These are phyloP conservation scores for Erysimum cheiranthoides DNA, from an alignment of 345 rosid species.

Conservation along the genomic window DNA sequence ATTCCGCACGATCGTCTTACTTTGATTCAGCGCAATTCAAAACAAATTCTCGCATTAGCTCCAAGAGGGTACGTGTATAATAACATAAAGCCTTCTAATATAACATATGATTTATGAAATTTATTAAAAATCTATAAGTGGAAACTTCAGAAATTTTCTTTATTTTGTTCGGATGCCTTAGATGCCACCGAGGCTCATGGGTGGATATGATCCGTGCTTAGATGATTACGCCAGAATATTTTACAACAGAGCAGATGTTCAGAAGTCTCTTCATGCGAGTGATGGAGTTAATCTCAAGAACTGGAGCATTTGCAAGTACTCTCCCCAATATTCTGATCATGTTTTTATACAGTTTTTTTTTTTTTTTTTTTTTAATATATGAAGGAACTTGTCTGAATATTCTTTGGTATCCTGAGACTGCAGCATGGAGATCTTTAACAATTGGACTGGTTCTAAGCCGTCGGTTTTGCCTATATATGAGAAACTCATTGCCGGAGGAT, in stretches of 20 bases:
- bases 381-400: slow-evolving; percentile 23
- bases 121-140: neutral
- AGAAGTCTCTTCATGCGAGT: slow-evolving; percentile 82
- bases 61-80: slow-evolving; percentile 33
- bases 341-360: neutral
- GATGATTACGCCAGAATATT: slow-evolving; percentile 75
- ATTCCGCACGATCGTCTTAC: slow-evolving; percentile 48
- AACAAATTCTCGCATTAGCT: slow-evolving; percentile 22
- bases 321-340: neutral
- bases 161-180: neutral
- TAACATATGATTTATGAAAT: neutral
- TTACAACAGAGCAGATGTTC: slow-evolving; percentile 92
- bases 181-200: slow-evolving; percentile 80
- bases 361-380: neutral
- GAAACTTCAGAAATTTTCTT: neutral
- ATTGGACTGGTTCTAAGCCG: slow-evolving; percentile 61
- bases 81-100: neutral
- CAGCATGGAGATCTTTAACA: slow-evolving; percentile 59
- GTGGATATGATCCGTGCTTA: slow-evolving; percentile 93
- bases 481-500: slow-evolving; percentile 77
- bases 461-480: slow-evolving; percentile 86
- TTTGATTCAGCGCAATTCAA: slow-evolving; percentile 27
- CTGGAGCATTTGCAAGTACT: slow-evolving; percentile 98
- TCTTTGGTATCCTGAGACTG: slow-evolving; percentile 18
- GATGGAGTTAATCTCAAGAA: slow-evolving; percentile 64